Conservation (phyloP, 2,329 filamentous ascomycete genomes). For the Fusarium guadeloupense region DNA sequence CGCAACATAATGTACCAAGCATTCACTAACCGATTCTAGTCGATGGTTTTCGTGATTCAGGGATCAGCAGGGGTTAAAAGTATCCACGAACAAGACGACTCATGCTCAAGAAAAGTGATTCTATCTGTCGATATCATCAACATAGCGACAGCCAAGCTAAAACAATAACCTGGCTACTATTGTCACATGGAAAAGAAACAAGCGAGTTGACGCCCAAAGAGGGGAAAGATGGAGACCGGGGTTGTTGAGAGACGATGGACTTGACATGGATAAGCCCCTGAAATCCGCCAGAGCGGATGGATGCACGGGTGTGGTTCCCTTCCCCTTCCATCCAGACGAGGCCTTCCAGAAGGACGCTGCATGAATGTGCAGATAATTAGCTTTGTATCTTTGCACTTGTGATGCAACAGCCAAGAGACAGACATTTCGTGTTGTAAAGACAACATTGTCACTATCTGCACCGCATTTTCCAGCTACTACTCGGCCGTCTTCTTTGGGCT, state of each 20-base stretch:
- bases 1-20: conserved; percentile 6
- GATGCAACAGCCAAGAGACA: too few species aligned
- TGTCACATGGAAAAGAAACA: conserved; percentile 18
- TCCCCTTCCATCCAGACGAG: conserved; percentile 8
- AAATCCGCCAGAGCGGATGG: conserved; percentile 36
- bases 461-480: background rate
- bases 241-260: conserved; percentile 10
- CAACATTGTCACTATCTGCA: too few species aligned
- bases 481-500: conserved; percentile 7
- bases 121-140: too few species aligned
- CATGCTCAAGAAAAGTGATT: too few species aligned
- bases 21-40: conserved; percentile 16
- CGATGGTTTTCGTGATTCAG: conserved; percentile 27
- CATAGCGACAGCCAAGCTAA: background rate
- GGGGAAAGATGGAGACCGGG: conserved; percentile 12
- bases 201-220: conserved; percentile 28
- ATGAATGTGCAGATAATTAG: conserved; percentile 23
- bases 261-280: conserved; percentile 36
- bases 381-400: background rate
- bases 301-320: conserved; percentile 26
- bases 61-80: conserved; percentile 31
- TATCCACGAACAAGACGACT: background rate
- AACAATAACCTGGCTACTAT: background rate
- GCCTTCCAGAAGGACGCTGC: conserved; percentile 32
- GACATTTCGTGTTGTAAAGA: too few species aligned